Evolutionary conservation across 768 basidiomycete species (phyloP).

Genomic region (Trametes punicea): DNA sequence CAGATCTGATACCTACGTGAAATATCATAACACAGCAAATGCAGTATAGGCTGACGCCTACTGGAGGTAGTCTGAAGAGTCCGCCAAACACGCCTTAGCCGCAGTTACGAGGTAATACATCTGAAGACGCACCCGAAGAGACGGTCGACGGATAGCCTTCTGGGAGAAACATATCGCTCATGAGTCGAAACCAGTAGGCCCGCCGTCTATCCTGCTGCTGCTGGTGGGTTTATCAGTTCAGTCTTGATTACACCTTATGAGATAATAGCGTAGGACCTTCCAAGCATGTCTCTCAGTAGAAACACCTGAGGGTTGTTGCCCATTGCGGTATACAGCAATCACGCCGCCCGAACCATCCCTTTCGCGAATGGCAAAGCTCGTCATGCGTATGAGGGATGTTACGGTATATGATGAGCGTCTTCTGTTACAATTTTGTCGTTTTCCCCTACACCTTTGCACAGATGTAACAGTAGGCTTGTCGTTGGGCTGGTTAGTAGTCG

Average conservation of each 20-base stretch:
- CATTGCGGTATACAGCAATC: conserved; percentile 4
- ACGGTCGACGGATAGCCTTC: conserved; percentile 61
- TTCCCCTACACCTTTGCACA: too few species aligned
- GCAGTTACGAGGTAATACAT: not conserved
- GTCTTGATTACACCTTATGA: too few species aligned
- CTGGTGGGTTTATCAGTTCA: not conserved
- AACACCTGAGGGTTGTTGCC: not conserved
- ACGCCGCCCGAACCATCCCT: conserved; percentile 19
- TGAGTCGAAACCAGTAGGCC: conserved; percentile 23
- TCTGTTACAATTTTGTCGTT: not conserved
- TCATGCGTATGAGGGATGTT: too few species aligned
- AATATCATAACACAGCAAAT: not conserved
- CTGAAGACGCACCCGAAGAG: conserved; percentile 44
- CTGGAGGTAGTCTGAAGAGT: conserved; percentile 18
- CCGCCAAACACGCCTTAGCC: not conserved
- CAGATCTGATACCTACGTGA: conserved; percentile 56
- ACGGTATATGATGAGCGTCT: too few species aligned
- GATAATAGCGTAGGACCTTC: too few species aligned
- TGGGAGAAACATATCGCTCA: conserved; percentile 54
- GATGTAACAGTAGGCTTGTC: too few species aligned
- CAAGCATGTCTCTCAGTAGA: not conserved
- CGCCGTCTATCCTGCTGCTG: not conserved
- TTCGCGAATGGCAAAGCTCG: conserved; percentile 9
- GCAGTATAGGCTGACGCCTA: not conserved
- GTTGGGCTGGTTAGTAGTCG: too few species aligned